Evolutionary conservation across 768 basidiomycete genomes (phyloP), one percentile per base, ranked within the genome.

Genomic region (Termitomyces sp.): DNA sequence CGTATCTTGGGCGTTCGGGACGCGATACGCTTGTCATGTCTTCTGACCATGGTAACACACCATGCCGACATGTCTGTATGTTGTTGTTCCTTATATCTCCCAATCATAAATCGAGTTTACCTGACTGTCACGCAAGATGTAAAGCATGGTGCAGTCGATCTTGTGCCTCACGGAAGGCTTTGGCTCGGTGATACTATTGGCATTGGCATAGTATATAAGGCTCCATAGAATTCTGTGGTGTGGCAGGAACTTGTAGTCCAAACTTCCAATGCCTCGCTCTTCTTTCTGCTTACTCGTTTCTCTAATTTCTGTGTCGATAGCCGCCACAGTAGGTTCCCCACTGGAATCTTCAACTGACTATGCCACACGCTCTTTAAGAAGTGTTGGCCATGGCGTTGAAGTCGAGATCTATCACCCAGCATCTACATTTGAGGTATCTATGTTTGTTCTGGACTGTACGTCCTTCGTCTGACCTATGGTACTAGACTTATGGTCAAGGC

Each of bases 401-500:
- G 20, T 65, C n/a, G 64, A 65, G 51, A 57, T 42, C 22, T 65
- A 41, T 47, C 64, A 65, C 16, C 64, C 64, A 15, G 33, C 49
- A 6, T 65, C 64, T 2, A 63, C 56, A 9, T 65, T 46, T 6
- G 64, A 65, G 57, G 64, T 65, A 47, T 39, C 18, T 34, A 18
- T 15, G 12, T 27, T 30, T 24, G 2, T 42, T 30, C 41, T 33
- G 15, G 31, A 49, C 31, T 12, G 20, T 0, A 16, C 3, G n/a
- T 33, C 4, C 13, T 13, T 18, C 0, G 4, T 18, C 39, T 39
- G 16, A 52, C 22, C 20, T 18, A 20, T 16, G 18, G 31, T 33
- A 2, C 33, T 53, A 66, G 65, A 66, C 65, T 11, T 66, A 62
- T 18, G 63, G 59, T 22, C 9, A 47, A 41, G 65, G 65, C 44